Base-by-base conservation (phyloP, 805 yeast genomes). In the Debaryomyces maramus region DNA sequence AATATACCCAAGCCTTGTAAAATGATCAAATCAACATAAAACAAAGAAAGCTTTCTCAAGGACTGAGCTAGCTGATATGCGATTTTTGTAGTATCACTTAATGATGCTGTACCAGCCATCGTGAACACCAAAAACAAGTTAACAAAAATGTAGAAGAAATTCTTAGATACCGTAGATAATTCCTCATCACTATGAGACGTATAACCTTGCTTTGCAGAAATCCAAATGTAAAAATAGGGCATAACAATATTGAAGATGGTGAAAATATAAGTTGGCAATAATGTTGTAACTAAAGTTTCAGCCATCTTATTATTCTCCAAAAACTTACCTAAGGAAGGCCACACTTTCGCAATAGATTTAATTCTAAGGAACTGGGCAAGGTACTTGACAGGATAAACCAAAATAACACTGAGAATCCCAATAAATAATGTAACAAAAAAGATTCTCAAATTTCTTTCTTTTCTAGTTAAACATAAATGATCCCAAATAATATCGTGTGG, bases 401-500 rank as follows among this genome's bases (percentile, higher is more conserved):
- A 78, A 16, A 85, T 75, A 6, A 88, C 75, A 40, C 93, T 84
- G 4, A 85, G 56, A 0, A 86, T 47, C 5, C 87, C 84, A 30
- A 87, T 86, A 29, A 83, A 56, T 2, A 81, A 46, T 1, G 93
- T 84, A 19, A 88, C 83, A 6, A 74, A 44, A 48, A 83, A 81
- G 8, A 78, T 73, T 46, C 89, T 79, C 13, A 80, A 48, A 33
- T 85, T 64, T 43, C 97, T 70, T 51, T 87, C 90, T 39, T 70
- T 72, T 40, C 95, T 72, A 0, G 95, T 81, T 54, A 90, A 67
- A 51, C 95, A 90, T 24, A 88, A 78, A 55, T 90, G 88, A 41
- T 81, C 85, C 99, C 99, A 91, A 29, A 88, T 81, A 17, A 91
- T 85, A 58, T 91, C 99, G 53, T 85, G 91, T 3, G 98, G 98